A percentile compares a stretch with the other conserved stretches of the same genome.
Conservation (phyloP, 352 stramenopile genomes). For the Globisporangium cystogenes region DNA sequence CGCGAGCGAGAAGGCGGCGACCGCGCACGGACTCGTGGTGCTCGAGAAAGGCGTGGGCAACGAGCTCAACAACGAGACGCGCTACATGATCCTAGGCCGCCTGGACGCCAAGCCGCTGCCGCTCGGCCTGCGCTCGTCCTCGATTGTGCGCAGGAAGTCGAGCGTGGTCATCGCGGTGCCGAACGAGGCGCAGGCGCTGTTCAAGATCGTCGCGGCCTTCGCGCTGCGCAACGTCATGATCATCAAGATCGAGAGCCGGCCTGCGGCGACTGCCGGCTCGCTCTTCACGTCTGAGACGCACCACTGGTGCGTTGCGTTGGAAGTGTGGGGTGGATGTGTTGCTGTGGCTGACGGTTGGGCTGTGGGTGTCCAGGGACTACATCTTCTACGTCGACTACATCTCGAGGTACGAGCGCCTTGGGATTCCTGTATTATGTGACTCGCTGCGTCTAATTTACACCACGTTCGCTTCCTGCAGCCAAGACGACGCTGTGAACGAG, state of each 20-base stretch:
- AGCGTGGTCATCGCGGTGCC: slow-evolving; percentile 66
- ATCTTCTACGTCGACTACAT: slow-evolving; percentile 82
- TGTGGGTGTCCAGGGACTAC: slow-evolving; percentile 42
- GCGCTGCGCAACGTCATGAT: slow-evolving; percentile 73
- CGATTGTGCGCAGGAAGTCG: slow-evolving; percentile 39
- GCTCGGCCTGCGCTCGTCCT: slow-evolving; percentile 14
- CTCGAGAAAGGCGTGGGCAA: slow-evolving; percentile 51
- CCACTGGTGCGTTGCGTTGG: slow-evolving; percentile 32
- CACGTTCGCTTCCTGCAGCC: slow-evolving; percentile 9
- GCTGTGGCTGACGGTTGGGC: too few relatives aligned
- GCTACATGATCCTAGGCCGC: slow-evolving; percentile 66
- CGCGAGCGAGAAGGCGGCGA: slow-evolving; percentile 54
- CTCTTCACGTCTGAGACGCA: slow-evolving; percentile 64
- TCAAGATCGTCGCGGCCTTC: slow-evolving; percentile 76
- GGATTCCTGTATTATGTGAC: too few relatives aligned
- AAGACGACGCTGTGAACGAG: slow-evolving; percentile 32
- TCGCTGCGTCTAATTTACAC: too few relatives aligned
- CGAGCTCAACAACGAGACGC: slow-evolving; percentile 67
- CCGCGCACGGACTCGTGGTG: slow-evolving; percentile 44
- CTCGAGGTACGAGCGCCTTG: slow-evolving; percentile 38
- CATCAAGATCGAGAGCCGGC: slow-evolving; percentile 80
- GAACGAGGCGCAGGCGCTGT: slow-evolving; percentile 65
- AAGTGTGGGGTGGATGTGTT: too few relatives aligned
- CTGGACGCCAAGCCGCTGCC: slow-evolving; percentile 37
- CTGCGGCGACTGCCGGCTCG: slow-evolving; percentile 46